A percentile compares a stretch with the other conserved stretches of the same genome.
Conservation (phyloP, 2,329 filamentous ascomycete species). For the Xylariaceae sp. region DNA sequence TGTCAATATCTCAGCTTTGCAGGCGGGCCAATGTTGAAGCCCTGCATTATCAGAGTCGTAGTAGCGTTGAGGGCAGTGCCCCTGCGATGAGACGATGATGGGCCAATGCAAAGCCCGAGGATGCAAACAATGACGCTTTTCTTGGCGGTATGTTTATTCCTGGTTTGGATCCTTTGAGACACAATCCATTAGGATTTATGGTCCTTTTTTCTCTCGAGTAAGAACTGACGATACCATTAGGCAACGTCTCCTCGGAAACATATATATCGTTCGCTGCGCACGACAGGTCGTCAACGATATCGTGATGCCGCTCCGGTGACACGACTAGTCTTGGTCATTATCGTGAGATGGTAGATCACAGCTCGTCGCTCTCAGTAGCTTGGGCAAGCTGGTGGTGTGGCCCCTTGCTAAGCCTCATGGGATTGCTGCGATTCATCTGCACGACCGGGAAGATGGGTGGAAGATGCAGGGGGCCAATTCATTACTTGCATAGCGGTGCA, state of each 20-base stretch:
- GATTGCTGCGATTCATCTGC: slow-evolving; percentile 4
- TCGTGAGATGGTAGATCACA: slow-evolving; percentile 12
- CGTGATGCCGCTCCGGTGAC: slow-evolving; percentile 6
- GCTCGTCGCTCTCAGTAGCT: neutral
- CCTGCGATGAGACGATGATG: too few relatives aligned
- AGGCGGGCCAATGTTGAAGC: too few relatives aligned
- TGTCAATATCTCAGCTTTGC: too few relatives aligned
- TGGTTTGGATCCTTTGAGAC: too few relatives aligned
- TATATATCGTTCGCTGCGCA: slow-evolving; percentile 3
- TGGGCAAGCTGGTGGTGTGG: neutral
- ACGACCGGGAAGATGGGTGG: slow-evolving; percentile 14
- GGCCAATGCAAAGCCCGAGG: neutral
- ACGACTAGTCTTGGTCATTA: slow-evolving; percentile 10
- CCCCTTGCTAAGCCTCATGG: slow-evolving; percentile 14
- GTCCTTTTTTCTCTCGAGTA: neutral
- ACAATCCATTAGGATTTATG: too few relatives aligned
- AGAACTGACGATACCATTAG: neutral
- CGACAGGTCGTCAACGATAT: slow-evolving; percentile 8
- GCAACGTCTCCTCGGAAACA: neutral
- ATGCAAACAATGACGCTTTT: neutral
- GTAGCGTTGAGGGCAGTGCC: too few relatives aligned
- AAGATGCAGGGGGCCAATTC: slow-evolving; percentile 10
- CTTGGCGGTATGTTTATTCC: neutral
- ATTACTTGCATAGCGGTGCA: slow-evolving; percentile 16
- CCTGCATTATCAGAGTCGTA: too few relatives aligned